A percentile compares a stretch with the other conserved stretches of the same genome.
Conservation (phyloP, 768 basidiomycete genomes). For the Tricholoma saponaceum region DNA sequence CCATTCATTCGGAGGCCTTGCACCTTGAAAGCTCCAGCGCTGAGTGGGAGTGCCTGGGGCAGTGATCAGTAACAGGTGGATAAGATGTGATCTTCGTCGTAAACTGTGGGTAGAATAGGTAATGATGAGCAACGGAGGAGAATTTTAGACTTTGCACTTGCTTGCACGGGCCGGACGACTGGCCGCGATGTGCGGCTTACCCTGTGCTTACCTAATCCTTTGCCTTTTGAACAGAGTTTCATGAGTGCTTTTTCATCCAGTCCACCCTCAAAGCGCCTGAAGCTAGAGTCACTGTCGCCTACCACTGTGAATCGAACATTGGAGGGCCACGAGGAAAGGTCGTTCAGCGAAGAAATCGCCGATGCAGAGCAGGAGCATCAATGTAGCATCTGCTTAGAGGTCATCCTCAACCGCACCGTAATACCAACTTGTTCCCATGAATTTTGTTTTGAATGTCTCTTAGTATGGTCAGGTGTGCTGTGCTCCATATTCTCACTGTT, state of each 20-base stretch:
- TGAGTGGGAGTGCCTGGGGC: too few relatives aligned
- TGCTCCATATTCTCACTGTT: neutral
- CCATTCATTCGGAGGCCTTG: too few relatives aligned
- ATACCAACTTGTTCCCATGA: constrained; percentile 87
- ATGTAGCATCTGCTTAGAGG: constrained; percentile 86
- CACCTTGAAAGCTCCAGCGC: too few relatives aligned
- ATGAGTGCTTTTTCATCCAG: constrained; percentile 17
- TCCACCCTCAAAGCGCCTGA: constrained; percentile 36
- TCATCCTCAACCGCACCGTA: constrained; percentile 71
- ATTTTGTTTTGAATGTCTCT: constrained; percentile 90
- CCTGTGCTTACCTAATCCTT: neutral
- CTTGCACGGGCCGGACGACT: too few relatives aligned
- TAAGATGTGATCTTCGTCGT: too few relatives aligned
- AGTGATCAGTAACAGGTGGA: too few relatives aligned
- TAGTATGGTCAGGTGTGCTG: constrained; percentile 77
- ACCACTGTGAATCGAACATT: constrained; percentile 3
- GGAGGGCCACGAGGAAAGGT: neutral
- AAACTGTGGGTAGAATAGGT: too few relatives aligned
- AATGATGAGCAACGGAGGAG: too few relatives aligned
- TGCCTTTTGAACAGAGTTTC: neutral
- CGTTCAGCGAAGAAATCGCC: neutral
- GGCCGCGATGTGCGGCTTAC: too few relatives aligned
- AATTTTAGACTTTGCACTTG: too few relatives aligned
- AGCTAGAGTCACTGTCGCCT: constrained; percentile 25
- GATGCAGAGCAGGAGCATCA: constrained; percentile 44